Base-by-base conservation (phyloP, 2,329 filamentous ascomycete genomes). In the Elsinoe australis region DNA sequence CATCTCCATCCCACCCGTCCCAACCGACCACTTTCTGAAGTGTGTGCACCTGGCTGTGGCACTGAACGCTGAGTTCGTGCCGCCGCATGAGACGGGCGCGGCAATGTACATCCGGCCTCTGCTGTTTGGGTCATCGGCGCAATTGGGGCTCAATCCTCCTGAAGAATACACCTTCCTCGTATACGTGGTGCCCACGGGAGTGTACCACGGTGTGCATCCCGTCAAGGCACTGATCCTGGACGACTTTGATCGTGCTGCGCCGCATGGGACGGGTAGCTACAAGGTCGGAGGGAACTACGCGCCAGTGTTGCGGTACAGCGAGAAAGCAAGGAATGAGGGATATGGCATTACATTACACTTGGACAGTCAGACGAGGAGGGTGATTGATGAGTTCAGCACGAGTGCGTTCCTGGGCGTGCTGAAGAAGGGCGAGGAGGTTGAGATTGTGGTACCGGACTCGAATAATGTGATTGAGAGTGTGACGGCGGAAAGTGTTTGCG, bases 261-360 rank as follows among this genome's bases (percentile, higher is more conserved):
- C 64, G 0, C 54, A 52, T 12, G 64, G 64, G 1, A 59, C 57
- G 1, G 63, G 64, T 2, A 52, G 53, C 24, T 62, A 55, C 21
- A 66, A 66, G 49, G 59, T 65, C 7, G 64, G 64, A 4, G 64
- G 64, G 0, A 67, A 67, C 48, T 67, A 67, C 50, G 64, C 61
- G 0, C 61, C 64, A 3, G 64, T 63, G 2, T 52, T 65, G n/a
- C 53, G 55, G n/a, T 63, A 58, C 50, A 58, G 52, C 6, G 57
- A 59, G 9, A 53, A 59, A 28, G 64, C 64, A n/a, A 45, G 53
- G 10, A 52, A 49, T 6, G 55, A 62, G 18, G 64, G 63, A 1
- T 67, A 55, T 38, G 48, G 45, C 3, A 55, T 67, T n/a, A 63
- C 59, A 2, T 52, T 66, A 28, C 63, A 65, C 49, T 52, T 67